Percentiles rank a stretch among this genome's conserved stretches.
Evolutionary conservation across 73 alveolate genomes (phyloP).

Genomic region (Tetrahymena thermophila): DNA sequence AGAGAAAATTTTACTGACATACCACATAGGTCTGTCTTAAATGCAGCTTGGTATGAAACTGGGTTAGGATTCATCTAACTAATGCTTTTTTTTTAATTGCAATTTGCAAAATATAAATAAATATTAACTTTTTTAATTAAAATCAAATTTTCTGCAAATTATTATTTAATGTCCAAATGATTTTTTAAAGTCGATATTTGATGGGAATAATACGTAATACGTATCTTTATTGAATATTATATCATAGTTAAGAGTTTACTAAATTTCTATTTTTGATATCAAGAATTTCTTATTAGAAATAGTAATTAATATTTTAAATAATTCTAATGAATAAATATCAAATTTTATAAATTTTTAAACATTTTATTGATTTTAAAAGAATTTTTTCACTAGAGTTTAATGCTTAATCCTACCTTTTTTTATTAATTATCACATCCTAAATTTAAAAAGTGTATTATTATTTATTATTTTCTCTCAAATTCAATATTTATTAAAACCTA

Average conservation of each 20-base stretch:
- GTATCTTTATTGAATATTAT: neutral
- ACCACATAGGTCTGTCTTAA: slow-evolving; percentile 36
- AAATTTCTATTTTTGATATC: neutral
- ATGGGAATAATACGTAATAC: neutral
- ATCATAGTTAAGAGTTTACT: neutral
- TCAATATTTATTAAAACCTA: too few relatives aligned
- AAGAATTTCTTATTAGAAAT: neutral
- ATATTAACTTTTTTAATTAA: neutral
- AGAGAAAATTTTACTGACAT: slow-evolving; percentile 78
- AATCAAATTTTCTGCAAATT: neutral
- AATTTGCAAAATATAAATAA: neutral
- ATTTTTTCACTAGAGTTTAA: too few relatives aligned
- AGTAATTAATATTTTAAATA: too few relatives aligned
- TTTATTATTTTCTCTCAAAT: too few relatives aligned
- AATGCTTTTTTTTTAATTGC: neutral
- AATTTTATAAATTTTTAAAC: too few relatives aligned
- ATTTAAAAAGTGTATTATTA: too few relatives aligned
- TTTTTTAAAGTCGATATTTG: neutral
- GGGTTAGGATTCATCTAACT: neutral
- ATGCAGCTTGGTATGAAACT: neutral
- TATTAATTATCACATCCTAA: too few relatives aligned
- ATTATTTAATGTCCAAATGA: neutral
- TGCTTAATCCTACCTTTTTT: too few relatives aligned
- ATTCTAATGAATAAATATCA: neutral
- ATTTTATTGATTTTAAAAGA: too few relatives aligned